Evolutionary conservation across 176 grass and related monocot genomes (phyloP).

Genomic region (Zoysia pacifica): DNA sequence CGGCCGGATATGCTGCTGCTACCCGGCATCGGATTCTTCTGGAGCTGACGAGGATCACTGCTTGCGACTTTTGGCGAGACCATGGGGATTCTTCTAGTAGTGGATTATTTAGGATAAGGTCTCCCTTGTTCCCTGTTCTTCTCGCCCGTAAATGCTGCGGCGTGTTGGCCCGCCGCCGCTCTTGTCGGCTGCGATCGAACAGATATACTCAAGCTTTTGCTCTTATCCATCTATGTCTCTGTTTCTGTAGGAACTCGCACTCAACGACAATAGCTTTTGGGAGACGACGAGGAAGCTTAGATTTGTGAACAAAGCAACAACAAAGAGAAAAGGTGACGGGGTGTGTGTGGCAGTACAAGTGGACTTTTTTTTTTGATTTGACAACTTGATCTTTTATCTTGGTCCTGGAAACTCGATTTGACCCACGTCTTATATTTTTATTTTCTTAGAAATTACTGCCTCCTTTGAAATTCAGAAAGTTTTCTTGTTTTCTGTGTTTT

Average conservation of each 20-base stretch:
- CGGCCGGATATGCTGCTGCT: neutral
- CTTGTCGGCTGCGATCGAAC: constrained; percentile 21
- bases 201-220: neutral
- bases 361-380: too few species aligned
- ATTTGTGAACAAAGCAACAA: too few species aligned
- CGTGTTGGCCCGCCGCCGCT: constrained; percentile 1
- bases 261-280: neutral
- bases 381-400: too few species aligned
- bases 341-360: too few species aligned
- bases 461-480: too few species aligned
- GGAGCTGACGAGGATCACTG: too few species aligned
- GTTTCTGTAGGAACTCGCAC: neutral
- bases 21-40: constrained; percentile 18
- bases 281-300: too few species aligned
- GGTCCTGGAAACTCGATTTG: too few species aligned
- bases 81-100: neutral
- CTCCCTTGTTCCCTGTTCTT: neutral
- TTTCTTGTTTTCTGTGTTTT: too few species aligned
- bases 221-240: neutral
- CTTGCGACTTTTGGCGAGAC: constrained; percentile 4
- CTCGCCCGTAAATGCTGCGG: neutral
- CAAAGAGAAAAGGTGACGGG: too few species aligned
- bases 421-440: too few species aligned
- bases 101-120: constrained; percentile 1
- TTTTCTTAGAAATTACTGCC: too few species aligned